These are phyloP conservation scores for Cephaloascus albidus DNA, from an alignment of 805 yeast genomes.

Conservation along the genomic window DNA sequence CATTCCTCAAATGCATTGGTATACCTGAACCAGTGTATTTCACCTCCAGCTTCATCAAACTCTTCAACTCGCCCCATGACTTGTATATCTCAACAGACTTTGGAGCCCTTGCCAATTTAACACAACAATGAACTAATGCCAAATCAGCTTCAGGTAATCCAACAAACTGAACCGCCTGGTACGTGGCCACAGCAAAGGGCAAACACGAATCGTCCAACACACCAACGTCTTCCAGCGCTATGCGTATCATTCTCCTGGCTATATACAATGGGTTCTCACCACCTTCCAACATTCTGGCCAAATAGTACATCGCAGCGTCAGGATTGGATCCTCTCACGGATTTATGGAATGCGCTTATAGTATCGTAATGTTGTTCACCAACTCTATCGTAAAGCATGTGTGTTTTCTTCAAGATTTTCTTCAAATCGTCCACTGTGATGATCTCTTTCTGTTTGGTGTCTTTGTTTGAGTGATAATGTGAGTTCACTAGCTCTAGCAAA, in stretches of 20 bases:
- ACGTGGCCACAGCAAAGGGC: conserved; percentile 81
- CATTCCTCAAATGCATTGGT: conserved; percentile 83
- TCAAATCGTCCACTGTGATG: conserved; percentile 26
- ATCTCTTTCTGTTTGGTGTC: conserved; percentile 15
- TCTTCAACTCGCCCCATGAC: conserved; percentile 64
- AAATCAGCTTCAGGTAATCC: conserved; percentile 95
- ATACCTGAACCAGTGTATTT: conserved; percentile 52
- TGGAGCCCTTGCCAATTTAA: conserved; percentile 76
- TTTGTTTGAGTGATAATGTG: conserved; percentile 25
- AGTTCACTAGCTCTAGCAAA: conserved; percentile 63
- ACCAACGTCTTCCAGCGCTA: conserved; percentile 94
- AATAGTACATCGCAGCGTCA: conserved; percentile 82
- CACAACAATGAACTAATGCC: conserved; percentile 85
- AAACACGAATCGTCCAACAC: conserved; percentile 72
- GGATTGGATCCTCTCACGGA: conserved; percentile 83
- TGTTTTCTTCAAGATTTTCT: conserved; percentile 37
- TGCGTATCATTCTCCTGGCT: conserved; percentile 85
- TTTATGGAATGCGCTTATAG: conserved; percentile 93
- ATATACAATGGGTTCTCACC: conserved; percentile 93
- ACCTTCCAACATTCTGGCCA: conserved; percentile 81
- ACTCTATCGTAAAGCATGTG: conserved; percentile 68
- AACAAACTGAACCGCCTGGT: conserved; percentile 78
- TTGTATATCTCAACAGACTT: conserved; percentile 83
- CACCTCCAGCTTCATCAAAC: conserved; percentile 47
- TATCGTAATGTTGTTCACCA: conserved; percentile 91